Conservation (phyloP, 2,329 filamentous ascomycete species). For the Xylaria sp. region DNA sequence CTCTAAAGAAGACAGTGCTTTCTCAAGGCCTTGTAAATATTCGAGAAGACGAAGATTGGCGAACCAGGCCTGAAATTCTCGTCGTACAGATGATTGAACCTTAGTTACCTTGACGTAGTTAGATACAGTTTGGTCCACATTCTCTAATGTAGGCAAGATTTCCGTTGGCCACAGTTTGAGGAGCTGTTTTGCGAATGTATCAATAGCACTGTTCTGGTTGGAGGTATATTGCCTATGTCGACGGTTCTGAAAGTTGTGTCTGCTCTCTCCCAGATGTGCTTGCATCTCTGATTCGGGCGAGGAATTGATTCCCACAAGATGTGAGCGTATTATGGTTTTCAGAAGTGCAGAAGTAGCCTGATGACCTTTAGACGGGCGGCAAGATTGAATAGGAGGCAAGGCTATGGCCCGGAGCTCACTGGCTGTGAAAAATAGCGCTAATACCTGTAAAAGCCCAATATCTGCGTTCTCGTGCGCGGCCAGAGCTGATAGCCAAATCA, state of each 20-base stretch:
- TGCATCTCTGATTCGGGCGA: conserved; percentile 8
- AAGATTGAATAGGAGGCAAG: neutral
- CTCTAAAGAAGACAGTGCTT: neutral
- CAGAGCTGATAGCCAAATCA: conserved; percentile 22
- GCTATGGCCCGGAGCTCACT: neutral
- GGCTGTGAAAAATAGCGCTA: conserved; percentile 1
- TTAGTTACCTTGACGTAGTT: neutral
- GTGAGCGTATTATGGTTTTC: neutral
- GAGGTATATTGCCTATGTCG: neutral
- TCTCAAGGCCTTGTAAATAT: conserved; percentile 3
- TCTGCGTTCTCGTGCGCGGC: neutral
- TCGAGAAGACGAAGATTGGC: conserved; percentile 1
- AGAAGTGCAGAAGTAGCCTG: neutral
- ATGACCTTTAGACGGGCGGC: conserved; percentile 4
- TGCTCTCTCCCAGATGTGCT: neutral
- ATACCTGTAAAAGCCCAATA: conserved; percentile 3
- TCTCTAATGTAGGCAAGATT: neutral
- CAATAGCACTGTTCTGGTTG: neutral
- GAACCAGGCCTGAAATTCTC: conserved; percentile 6
- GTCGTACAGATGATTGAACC: neutral
- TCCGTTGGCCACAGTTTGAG: neutral
- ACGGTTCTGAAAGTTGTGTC: neutral
- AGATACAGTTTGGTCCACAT: conserved; percentile 3
- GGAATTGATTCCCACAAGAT: neutral
- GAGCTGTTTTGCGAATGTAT: neutral